Evolutionary conservation across 768 basidiomycete species (phyloP).

Genomic region (Tulasnella sp.): DNA sequence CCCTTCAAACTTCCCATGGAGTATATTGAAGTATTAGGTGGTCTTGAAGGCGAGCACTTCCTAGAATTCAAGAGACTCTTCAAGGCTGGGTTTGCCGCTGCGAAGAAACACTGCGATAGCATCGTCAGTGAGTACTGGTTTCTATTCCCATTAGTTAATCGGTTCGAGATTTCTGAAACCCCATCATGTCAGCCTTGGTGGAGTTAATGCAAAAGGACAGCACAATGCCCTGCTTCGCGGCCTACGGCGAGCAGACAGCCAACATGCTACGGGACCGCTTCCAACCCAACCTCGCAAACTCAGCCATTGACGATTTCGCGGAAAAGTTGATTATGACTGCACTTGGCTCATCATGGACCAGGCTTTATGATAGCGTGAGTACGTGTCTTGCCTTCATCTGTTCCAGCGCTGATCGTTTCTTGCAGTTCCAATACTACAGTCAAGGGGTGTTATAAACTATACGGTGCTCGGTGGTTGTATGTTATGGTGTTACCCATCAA

Average conservation of each 20-base stretch:
- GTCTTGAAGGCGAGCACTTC: constrained; percentile 73
- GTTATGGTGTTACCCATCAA: neutral
- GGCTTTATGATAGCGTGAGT: constrained; percentile 91
- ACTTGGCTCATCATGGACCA: constrained; percentile 90
- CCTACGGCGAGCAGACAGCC: constrained; percentile 90
- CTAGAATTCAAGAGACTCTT: constrained; percentile 85
- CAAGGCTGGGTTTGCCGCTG: constrained; percentile 90
- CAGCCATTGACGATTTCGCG: constrained; percentile 79
- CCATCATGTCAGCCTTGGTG: constrained; percentile 61
- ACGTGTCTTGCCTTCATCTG: neutral
- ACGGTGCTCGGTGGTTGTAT: constrained; percentile 48
- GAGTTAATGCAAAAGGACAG: constrained; percentile 97
- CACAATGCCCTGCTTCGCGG: constrained; percentile 84
- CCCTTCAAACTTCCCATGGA: constrained; percentile 96
- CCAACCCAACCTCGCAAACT: constrained; percentile 86
- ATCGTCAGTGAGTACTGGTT: constrained; percentile 72
- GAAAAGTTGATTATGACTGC: constrained; percentile 89
- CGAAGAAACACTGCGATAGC: constrained; percentile 93
- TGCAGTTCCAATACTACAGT: constrained; percentile 90
- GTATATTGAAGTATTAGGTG: constrained; percentile 95
- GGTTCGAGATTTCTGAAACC: too few relatives aligned
- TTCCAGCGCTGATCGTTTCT: neutral
- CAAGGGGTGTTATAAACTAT: constrained; percentile 59
- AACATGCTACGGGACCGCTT: constrained; percentile 88
- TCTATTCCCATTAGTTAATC: neutral